Percentiles rank a stretch among this genome's conserved stretches.
These are phyloP conservation scores for Calycina herbarum DNA, from an alignment of 2,329 filamentous ascomycete species.

Conservation along the genomic window DNA sequence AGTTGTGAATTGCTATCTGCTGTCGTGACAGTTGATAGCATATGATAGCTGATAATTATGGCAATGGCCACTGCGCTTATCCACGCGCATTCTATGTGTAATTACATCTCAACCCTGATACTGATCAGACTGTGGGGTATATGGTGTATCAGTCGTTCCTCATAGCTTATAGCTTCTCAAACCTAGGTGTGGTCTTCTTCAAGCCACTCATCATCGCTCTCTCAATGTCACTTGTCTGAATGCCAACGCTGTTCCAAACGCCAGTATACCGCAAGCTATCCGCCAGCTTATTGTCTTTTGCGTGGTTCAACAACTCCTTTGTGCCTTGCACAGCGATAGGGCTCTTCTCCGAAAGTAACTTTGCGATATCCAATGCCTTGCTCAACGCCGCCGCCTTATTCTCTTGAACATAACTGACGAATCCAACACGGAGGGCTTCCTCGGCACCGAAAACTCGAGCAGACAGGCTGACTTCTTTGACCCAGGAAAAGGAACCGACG, in stretches of 20 bases:
- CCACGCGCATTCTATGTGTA: too few species aligned
- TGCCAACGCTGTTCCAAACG: slow-evolving; percentile 81
- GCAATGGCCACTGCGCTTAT: too few species aligned
- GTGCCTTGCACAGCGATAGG: slow-evolving; percentile 86
- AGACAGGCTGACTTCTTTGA: slow-evolving; percentile 75
- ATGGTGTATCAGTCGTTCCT: too few species aligned
- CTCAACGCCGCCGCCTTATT: slow-evolving; percentile 63
- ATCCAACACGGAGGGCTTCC: slow-evolving; percentile 69
- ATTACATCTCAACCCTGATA: too few species aligned
- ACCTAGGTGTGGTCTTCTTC: slow-evolving; percentile 76
- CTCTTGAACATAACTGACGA: slow-evolving; percentile 65
- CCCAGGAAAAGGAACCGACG: slow-evolving; percentile 70
- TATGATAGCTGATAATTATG: too few species aligned
- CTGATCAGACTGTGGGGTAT: too few species aligned
- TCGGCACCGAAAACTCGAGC: slow-evolving; percentile 68
- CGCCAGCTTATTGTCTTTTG: slow-evolving; percentile 72
- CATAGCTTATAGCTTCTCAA: slow-evolving; percentile 70
- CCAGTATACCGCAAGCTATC: slow-evolving; percentile 82
- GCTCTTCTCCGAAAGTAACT: slow-evolving; percentile 73
- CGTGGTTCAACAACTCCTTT: slow-evolving; percentile 83
- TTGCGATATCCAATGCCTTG: slow-evolving; percentile 63
- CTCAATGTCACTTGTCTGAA: slow-evolving; percentile 79
- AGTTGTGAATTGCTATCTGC: too few species aligned
- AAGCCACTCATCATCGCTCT: slow-evolving; percentile 74
- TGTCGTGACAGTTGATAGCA: too few species aligned